Evolutionary conservation across 202 grass and related monocot genomes (phyloP).

Genomic region (Thinopyrum obtusiflorum): DNA sequence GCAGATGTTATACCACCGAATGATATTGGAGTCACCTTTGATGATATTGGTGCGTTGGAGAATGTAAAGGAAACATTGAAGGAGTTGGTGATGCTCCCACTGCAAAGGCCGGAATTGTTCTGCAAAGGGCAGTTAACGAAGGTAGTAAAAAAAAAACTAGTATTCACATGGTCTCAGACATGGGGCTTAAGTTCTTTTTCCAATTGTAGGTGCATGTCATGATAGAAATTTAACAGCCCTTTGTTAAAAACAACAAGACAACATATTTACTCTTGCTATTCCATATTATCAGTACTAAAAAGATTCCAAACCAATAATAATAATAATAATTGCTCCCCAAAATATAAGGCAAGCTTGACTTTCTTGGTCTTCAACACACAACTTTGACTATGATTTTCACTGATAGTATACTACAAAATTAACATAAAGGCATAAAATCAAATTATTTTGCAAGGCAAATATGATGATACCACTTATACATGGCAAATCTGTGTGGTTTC

Average conservation of each 20-base stretch:
- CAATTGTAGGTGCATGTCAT: slow-evolving; percentile 12
- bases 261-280: not conserved
- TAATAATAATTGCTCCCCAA: not conserved
- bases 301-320: not conserved
- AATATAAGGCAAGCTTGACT: not conserved
- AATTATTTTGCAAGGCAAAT: not conserved
- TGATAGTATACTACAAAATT: not conserved
- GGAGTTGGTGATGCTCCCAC: slow-evolving; percentile 98
- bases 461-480: not conserved
- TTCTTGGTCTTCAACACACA: not conserved
- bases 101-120: slow-evolving; percentile 96
- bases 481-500: not conserved
- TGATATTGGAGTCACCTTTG: slow-evolving; percentile 97
- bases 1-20: slow-evolving; percentile 93
- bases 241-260: not conserved
- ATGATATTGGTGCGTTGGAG: slow-evolving; percentile 98
- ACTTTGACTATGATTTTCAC: too few species aligned
- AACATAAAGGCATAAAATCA: not conserved
- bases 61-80: slow-evolving; percentile 98
- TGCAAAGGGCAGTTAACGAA: slow-evolving; percentile 99
- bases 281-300: slow-evolving; percentile 6
- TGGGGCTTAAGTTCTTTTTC: not conserved
- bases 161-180: not conserved
- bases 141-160: slow-evolving; percentile 38
- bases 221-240: not conserved